Percentiles rank a stretch among this genome's conserved stretches.
These are phyloP conservation scores for Boletus reticuloceps DNA, from an alignment of 768 basidiomycete species.

Conservation along the genomic window DNA sequence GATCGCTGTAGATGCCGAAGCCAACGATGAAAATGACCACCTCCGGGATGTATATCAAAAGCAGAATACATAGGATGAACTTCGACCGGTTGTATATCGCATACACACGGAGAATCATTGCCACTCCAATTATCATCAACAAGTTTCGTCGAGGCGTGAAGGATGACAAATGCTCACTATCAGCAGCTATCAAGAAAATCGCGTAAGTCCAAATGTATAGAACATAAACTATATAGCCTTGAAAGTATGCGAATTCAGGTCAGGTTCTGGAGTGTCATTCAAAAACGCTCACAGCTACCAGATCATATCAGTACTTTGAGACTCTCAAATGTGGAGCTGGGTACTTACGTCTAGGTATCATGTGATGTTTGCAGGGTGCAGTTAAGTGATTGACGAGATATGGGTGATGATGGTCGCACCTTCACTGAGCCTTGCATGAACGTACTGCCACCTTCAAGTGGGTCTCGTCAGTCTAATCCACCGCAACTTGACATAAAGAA, in stretches of 20 bases:
- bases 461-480: not conserved
- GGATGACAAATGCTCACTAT: not conserved
- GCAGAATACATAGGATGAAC: not conserved
- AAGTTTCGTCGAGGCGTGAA: too few species aligned
- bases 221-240: not conserved
- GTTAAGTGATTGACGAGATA: too few species aligned
- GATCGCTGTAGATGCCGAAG: too few species aligned
- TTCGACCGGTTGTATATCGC: not conserved
- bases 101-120: too few species aligned
- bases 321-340: not conserved
- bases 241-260: not conserved
- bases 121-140: too few species aligned
- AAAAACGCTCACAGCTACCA: not conserved
- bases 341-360: not conserved
- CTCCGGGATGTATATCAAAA: not conserved
- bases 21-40: not conserved
- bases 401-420: not conserved
- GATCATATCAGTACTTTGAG: not conserved
- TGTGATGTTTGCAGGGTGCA: not conserved
- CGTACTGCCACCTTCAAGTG: not conserved
- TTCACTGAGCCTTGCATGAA: not conserved
- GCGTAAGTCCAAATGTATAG: not conserved
- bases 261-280: too few species aligned
- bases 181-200: not conserved
- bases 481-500: not conserved